Evolutionary conservation across 2,329 filamentous ascomycete species (phyloP).

Genomic region (Gyromitra esculenta): DNA sequence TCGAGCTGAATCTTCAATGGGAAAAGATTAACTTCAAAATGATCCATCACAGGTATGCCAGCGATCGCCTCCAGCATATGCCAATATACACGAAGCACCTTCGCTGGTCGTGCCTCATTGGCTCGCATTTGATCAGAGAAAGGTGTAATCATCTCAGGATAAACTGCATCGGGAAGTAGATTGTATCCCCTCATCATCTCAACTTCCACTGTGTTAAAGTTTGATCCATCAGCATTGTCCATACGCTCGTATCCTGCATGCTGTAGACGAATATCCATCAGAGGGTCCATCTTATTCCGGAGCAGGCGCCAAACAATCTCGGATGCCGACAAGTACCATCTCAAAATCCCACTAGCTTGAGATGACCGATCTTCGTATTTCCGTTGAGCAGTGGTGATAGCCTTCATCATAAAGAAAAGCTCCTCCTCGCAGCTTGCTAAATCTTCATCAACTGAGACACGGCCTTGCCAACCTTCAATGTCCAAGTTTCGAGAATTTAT

Average conservation of each 20-base stretch:
- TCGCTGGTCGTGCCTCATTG: conserved; percentile 69
- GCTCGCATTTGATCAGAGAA: conserved; percentile 76
- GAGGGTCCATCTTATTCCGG: conserved; percentile 82
- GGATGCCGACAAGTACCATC: conserved; percentile 91
- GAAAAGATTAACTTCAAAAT: conserved; percentile 93
- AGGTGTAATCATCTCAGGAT: conserved; percentile 93
- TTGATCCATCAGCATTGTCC: conserved; percentile 96
- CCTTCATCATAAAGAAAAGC: conserved; percentile 99
- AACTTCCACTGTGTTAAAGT: conserved; percentile 89
- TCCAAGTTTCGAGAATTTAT: conserved; percentile 88
- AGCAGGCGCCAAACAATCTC: conserved; percentile 98
- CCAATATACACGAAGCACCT: conserved; percentile 96
- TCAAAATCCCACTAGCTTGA: conserved; percentile 79
- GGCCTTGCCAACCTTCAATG: conserved; percentile 88
- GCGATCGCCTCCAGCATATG: conserved; percentile 98
- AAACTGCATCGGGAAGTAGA: conserved; percentile 86
- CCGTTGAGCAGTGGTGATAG: conserved; percentile 93
- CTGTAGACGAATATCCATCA: conserved; percentile 91
- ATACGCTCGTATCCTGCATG: conserved; percentile 93
- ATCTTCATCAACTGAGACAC: conserved; percentile 87
- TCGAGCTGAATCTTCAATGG: conserved; percentile 95
- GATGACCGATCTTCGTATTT: conserved; percentile 78
- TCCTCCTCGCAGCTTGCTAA: conserved; percentile 92
- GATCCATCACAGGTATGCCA: conserved; percentile 94
- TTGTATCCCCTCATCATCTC: conserved; percentile 90